Conservation (phyloP, 169 alveolate genomes). For the Eimeria praecox region DNA sequence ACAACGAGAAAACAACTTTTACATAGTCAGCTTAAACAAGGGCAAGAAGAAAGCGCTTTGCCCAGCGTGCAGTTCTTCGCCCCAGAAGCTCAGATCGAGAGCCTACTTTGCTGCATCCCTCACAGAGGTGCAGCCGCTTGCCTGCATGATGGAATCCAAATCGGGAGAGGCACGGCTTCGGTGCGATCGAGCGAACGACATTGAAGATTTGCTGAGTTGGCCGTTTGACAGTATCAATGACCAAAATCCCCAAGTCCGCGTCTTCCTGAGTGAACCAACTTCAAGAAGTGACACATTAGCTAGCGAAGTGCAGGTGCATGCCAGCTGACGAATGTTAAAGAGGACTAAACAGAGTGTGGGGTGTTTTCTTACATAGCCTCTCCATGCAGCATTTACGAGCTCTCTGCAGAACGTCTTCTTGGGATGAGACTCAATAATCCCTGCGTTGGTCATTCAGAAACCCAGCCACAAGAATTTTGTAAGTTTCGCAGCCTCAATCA, state of each 20-base stretch:
- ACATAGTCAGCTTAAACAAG: background rate
- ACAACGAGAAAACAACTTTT: background rate
- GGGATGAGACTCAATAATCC: slow-evolving; percentile 90
- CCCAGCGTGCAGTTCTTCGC: background rate
- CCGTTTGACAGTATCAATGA: slow-evolving; percentile 91
- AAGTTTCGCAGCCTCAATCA: background rate
- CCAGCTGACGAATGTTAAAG: background rate
- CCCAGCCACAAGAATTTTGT: background rate
- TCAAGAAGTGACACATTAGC: background rate
- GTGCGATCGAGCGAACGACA: slow-evolving; percentile 88
- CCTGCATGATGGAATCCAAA: slow-evolving; percentile 50
- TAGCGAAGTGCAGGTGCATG: background rate
- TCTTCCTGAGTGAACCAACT: slow-evolving; percentile 83
- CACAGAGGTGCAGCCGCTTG: background rate
- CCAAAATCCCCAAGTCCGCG: slow-evolving; percentile 90
- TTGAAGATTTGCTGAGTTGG: slow-evolving; percentile 89
- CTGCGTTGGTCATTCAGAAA: slow-evolving; percentile 33
- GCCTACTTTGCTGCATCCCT: background rate
- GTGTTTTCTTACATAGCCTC: slow-evolving; percentile 85
- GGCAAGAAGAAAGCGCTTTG: background rate
- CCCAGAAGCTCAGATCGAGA: background rate
- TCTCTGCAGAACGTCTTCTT: slow-evolving; percentile 88
- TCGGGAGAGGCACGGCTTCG: slow-evolving; percentile 77
- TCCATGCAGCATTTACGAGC: slow-evolving; percentile 92
- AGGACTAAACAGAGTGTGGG: background rate